phyloP scores from a whole-genome alignment of 2,329 filamentous ascomycete species.

The Lecanoromycetidae sp. region DNA sequence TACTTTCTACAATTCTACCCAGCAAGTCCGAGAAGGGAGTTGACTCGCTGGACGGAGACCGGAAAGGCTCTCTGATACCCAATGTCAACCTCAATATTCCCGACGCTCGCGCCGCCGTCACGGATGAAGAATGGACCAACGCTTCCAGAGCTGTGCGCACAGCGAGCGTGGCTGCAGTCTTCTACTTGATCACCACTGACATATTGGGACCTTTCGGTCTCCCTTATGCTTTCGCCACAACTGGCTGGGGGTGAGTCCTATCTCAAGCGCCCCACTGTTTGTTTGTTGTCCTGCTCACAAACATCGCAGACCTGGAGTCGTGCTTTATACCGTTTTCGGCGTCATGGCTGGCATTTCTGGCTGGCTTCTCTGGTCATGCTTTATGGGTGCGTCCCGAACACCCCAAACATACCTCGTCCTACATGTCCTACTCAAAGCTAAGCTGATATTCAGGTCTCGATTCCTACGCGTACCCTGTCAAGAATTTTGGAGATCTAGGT shows the following conservation, averaged over 20 bases:
- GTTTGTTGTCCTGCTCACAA: slow-evolving; percentile 11
- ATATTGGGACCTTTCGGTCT: slow-evolving; percentile 25
- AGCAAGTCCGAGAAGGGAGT: slow-evolving; percentile 11
- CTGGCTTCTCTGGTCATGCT: slow-evolving; percentile 21
- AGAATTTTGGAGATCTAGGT: slow-evolving; percentile 22
- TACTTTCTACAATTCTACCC: slow-evolving; percentile 9
- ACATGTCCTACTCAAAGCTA: not conserved
- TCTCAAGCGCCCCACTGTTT: too few species aligned
- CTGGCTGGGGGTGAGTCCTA: slow-evolving; percentile 9
- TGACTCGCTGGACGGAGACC: not conserved
- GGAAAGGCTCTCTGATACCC: not conserved
- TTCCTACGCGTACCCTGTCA: slow-evolving; percentile 22
- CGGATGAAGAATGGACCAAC: slow-evolving; percentile 15
- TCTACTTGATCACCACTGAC: slow-evolving; percentile 33
- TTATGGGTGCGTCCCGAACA: slow-evolving; percentile 14
- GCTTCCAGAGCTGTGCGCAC: slow-evolving; percentile 21
- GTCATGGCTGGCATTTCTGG: slow-evolving; percentile 21
- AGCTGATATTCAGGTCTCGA: slow-evolving; percentile 18
- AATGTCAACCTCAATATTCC: not conserved
- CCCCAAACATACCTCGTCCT: too few species aligned
- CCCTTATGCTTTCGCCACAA: slow-evolving; percentile 11
- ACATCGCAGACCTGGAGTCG: slow-evolving; percentile 23
- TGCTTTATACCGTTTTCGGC: slow-evolving; percentile 23
- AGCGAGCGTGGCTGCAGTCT: slow-evolving; percentile 24
- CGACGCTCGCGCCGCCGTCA: slow-evolving; percentile 6